phyloP scores from a whole-genome alignment of 495 filamentous ascomycete species.

The Penicillium daleae region DNA sequence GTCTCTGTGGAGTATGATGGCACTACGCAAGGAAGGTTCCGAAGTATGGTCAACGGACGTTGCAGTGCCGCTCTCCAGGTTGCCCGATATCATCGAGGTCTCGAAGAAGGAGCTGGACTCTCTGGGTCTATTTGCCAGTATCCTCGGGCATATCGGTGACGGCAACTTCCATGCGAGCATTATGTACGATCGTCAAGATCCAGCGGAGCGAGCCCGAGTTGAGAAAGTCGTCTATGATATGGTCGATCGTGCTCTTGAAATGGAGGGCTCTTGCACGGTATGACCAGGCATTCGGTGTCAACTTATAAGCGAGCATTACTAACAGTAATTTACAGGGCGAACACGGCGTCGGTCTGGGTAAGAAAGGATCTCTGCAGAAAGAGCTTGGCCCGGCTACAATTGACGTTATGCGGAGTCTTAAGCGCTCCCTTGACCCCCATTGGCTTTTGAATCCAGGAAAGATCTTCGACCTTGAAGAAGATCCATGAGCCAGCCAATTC shows the following conservation, averaged over 20 bases:
- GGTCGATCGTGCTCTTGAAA: conserved; percentile 83
- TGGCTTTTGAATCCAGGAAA: conserved; percentile 95
- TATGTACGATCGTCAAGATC: conserved; percentile 73
- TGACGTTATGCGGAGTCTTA: conserved; percentile 83
- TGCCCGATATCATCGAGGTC: conserved; percentile 88
- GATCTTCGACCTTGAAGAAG: conserved; percentile 65
- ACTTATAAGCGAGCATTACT: conserved; percentile 3
- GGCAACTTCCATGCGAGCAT: conserved; percentile 94
- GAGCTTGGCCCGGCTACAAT: conserved; percentile 85
- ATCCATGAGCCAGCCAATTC: conserved; percentile 5
- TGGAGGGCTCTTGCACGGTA: conserved; percentile 91
- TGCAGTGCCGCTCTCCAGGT: conserved; percentile 81
- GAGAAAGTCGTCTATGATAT: conserved; percentile 83
- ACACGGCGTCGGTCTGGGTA: conserved; percentile 86
- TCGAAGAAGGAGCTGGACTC: conserved; percentile 89
- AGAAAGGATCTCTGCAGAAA: conserved; percentile 77
- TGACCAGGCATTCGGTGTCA: conserved; percentile 7
- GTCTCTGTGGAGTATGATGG: conserved; percentile 69
- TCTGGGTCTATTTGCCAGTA: conserved; percentile 80
- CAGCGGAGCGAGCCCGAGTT: conserved; percentile 69
- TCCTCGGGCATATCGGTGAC: conserved; percentile 84
- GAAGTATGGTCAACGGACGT: conserved; percentile 82
- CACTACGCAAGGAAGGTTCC: conserved; percentile 58
- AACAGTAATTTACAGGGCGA: conserved; percentile 60
- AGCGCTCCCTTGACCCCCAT: conserved; percentile 79